Base-by-base conservation (phyloP, 176 grass and related monocot genomes). In the Ensete ventricosum region DNA sequence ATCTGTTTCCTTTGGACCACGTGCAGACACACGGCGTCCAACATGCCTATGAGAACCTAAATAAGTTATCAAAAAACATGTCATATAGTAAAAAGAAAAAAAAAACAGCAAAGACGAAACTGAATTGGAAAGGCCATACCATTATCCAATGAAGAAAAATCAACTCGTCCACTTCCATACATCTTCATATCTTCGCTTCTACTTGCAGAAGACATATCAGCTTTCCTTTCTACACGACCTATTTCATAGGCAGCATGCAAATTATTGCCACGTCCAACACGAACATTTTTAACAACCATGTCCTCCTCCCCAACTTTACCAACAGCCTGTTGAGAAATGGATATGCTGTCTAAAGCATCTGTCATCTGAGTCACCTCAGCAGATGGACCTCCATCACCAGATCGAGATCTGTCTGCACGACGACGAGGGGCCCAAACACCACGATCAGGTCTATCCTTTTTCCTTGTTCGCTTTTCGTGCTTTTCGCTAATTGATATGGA, bases 381-480 rank as follows among this genome's bases (percentile, higher is more conserved):
- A 50, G 57, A 70, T 43, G 65, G 55, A 54, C 1, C 73, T 73
- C 14, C 78, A 63, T 80, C 69, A 80, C 5, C 52, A 73, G 54
- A 62, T 51, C 53, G 78, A 63, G 69, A 73, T 53, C 78, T 71
- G 9, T 80, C 68, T 73, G 55, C 10, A 25, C 78, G 54, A 29
- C 57, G 66, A 79, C 69, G 78, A n/a, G 69, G 69, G 17, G 78
- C 69, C 78, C 78, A 80, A 19, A 80, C 69, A 73, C 67, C 78
- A 12, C 69, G 54, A 73, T 80, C 78, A 80, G 69, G 69, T 73
- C 78, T 73, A 12, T 80, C 78, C 53, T 73, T 80, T 50, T 53
- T 73, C 55, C 78, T 73, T 52, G 69, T 72, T 48, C 69, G 20
- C 16, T 73, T 80, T 17, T 72, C 78, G 52, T 63, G 78, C 48